Percentiles rank a stretch among this genome's conserved stretches.
These are phyloP conservation scores for Taphrina flavorubra DNA, from an alignment of 1,139 yeast genomes.

Conservation along the genomic window DNA sequence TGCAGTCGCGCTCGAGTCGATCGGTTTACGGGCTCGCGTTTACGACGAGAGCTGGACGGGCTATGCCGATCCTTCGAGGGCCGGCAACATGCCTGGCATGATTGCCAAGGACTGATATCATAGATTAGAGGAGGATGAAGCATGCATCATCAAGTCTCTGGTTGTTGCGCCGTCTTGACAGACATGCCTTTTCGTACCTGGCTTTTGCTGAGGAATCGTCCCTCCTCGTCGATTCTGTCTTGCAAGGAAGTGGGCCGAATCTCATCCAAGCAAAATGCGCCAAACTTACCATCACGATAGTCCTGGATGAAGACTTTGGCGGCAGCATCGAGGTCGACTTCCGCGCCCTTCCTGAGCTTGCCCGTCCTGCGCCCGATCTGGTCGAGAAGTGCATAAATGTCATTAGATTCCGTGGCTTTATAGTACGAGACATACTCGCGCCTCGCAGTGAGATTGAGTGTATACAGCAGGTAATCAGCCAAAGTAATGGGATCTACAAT, in stretches of 20 bases:
- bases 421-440: constrained; percentile 54
- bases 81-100: constrained; percentile 46
- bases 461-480: constrained; percentile 80
- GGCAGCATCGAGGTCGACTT: constrained; percentile 54
- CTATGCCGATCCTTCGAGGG: constrained; percentile 53
- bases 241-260: constrained; percentile 21
- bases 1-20: constrained; percentile 69
- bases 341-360: constrained; percentile 46
- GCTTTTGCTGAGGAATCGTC: constrained; percentile 33
- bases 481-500: constrained; percentile 81
- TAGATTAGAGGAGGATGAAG: constrained; percentile 27
- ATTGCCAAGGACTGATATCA: constrained; percentile 46
- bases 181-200: constrained; percentile 25
- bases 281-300: constrained; percentile 67
- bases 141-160: neutral
- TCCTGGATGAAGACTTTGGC: constrained; percentile 72
- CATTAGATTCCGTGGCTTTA: constrained; percentile 72
- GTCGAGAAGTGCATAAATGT: constrained; percentile 65
- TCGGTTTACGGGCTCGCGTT: constrained; percentile 58
- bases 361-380: constrained; percentile 58
- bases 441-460: constrained; percentile 61
- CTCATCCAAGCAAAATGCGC: constrained; percentile 53
- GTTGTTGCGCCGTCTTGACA: neutral
- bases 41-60: constrained; percentile 96
- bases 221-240: constrained; percentile 39